phyloP scores from a whole-genome alignment of 345 rosid species.

The Fremontodendron californicum region DNA sequence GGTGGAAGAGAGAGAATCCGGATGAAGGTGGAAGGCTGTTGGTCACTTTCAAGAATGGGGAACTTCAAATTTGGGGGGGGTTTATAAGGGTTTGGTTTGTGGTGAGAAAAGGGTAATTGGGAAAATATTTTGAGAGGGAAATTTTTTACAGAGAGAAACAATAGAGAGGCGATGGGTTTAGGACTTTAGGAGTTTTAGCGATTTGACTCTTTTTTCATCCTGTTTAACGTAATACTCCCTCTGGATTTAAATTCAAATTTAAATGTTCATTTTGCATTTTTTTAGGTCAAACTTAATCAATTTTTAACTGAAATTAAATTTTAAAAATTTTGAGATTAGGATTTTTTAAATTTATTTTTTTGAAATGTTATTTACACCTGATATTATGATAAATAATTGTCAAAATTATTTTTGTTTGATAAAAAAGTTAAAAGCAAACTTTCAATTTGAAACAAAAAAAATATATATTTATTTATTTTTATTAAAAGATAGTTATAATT shows the following conservation, averaged over 20 bases:
- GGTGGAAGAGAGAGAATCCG: background rate
- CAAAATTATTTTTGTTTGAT: too few relatives aligned
- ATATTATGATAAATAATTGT: background rate
- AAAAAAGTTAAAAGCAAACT: too few relatives aligned
- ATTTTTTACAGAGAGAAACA: background rate
- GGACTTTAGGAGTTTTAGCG: background rate
- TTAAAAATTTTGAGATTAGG: background rate
- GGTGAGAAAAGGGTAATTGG: background rate
- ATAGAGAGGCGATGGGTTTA: background rate
- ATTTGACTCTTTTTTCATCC: background rate
- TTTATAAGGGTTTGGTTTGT: conserved; percentile 12
- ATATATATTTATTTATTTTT: too few relatives aligned
- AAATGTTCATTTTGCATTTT: background rate
- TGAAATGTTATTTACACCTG: background rate
- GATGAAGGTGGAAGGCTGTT: background rate
- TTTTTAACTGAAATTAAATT: background rate
- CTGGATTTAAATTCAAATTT: background rate
- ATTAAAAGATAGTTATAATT: too few relatives aligned
- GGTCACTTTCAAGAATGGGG: background rate
- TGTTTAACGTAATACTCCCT: background rate
- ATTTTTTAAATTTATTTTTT: background rate
- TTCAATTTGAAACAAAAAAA: too few relatives aligned
- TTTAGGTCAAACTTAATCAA: background rate
- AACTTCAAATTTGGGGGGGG: background rate
- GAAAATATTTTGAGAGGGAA: background rate